Evolutionary conservation across 1,139 yeast species (phyloP).

Genomic region (Magnusiomyces ingens): DNA sequence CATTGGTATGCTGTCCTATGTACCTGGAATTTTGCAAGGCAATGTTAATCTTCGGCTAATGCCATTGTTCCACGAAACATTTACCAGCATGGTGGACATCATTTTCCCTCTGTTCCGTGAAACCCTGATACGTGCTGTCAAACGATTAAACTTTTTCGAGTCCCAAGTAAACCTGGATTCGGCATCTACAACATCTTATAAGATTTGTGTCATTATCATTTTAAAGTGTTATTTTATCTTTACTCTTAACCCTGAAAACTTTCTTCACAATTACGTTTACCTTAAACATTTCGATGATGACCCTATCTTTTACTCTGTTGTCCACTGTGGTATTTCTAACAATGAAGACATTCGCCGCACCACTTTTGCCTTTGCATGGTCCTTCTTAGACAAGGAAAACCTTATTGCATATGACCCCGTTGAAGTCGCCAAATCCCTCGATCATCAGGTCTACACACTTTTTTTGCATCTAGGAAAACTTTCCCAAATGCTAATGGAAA

Average conservation of each 20-base stretch:
- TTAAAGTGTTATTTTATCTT: slow-evolving; percentile 19
- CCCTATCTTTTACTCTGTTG: slow-evolving; percentile 8
- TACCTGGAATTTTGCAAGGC: slow-evolving; percentile 17
- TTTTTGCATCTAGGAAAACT: slow-evolving; percentile 11
- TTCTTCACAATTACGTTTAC: slow-evolving; percentile 20
- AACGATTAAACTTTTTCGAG: slow-evolving; percentile 12
- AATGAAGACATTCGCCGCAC: slow-evolving; percentile 6
- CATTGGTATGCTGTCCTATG: slow-evolving; percentile 1
- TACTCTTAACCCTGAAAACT: slow-evolving; percentile 21
- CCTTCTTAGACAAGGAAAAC: slow-evolving; percentile 9
- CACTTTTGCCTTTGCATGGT: slow-evolving; percentile 10
- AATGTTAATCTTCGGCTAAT: slow-evolving; percentile 13
- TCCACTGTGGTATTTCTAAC: slow-evolving; percentile 1
- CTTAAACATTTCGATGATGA: slow-evolving; percentile 12
- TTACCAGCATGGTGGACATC: slow-evolving; percentile 6
- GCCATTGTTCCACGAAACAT: slow-evolving; percentile 9
- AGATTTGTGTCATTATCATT: slow-evolving; percentile 6
- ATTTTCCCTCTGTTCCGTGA: slow-evolving; percentile 9
- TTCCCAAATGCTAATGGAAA: slow-evolving; percentile 6
- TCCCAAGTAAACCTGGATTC: slow-evolving; percentile 14
- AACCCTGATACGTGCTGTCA: slow-evolving; percentile 15
- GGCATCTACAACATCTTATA: slow-evolving; percentile 10
- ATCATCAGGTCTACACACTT: slow-evolving; percentile 8
- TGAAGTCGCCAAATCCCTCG: slow-evolving; percentile 3
- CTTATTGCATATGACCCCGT: slow-evolving; percentile 4